A percentile compares a stretch with the other conserved stretches of the same genome.
Conservation (phyloP, 345 rosid genomes). For the Brassica juncea region DNA sequence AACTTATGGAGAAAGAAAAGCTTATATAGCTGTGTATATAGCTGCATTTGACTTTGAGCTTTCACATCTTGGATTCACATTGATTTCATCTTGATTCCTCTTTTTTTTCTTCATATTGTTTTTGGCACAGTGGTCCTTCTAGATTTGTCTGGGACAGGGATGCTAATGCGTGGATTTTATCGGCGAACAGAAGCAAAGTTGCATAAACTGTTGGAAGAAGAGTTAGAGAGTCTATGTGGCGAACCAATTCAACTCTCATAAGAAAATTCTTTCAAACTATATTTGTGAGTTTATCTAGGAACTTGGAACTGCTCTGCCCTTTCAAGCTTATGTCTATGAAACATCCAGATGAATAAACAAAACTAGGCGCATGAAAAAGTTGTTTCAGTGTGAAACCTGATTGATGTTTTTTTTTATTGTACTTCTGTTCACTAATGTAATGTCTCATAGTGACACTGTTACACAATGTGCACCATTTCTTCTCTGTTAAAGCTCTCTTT, state of each 20-base stretch:
- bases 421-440: background rate
- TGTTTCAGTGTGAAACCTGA: background rate
- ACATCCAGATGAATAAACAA: conserved; percentile 25
- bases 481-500: conserved; percentile 15
- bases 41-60: conserved; percentile 15
- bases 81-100: conserved; percentile 9
- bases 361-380: conserved; percentile 9
- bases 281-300: conserved; percentile 21
- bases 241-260: conserved; percentile 66
- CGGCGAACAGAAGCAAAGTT: conserved; percentile 72
- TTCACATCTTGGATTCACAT: conserved; percentile 9
- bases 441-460: conserved; percentile 7
- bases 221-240: conserved; percentile 67
- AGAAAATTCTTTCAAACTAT: background rate
- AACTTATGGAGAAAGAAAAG: background rate
- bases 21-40: background rate
- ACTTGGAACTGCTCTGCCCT: background rate
- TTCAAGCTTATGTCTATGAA: background rate
- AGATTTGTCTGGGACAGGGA: conserved; percentile 82
- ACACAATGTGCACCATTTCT: conserved; percentile 12
- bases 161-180: conserved; percentile 75
- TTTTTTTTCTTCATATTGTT: background rate
- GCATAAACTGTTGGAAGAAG: conserved; percentile 61
- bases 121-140: conserved; percentile 70
- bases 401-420: conserved; percentile 11